phyloP scores from a whole-genome alignment of 371 early-diverging fungal genomes.

The Mucor circinelloides region DNA sequence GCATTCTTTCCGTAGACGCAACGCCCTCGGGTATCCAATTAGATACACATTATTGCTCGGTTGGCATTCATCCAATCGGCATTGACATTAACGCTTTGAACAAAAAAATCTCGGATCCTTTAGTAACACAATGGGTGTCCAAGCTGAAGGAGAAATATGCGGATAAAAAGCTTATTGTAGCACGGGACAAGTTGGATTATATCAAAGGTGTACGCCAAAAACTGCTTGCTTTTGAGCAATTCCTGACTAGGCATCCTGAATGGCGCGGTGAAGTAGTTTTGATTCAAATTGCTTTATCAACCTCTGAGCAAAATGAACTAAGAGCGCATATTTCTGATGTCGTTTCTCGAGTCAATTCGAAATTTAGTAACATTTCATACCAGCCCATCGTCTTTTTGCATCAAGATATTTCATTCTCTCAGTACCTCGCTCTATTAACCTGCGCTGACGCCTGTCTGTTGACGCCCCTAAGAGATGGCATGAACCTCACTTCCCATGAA shows the following conservation, averaged over 20 bases:
- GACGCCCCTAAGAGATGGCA: constrained; percentile 94
- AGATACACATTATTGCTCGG: constrained; percentile 75
- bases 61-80: constrained; percentile 96
- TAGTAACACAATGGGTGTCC: constrained; percentile 73
- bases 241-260: constrained; percentile 87
- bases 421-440: constrained; percentile 90
- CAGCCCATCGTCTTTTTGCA: constrained; percentile 93
- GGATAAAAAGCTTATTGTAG: constrained; percentile 85
- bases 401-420: constrained; percentile 82
- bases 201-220: constrained; percentile 99
- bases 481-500: constrained; percentile 97
- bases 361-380: constrained; percentile 90
- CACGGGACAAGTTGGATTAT: constrained; percentile 97
- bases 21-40: constrained; percentile 83
- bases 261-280: constrained; percentile 84
- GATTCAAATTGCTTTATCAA: constrained; percentile 71
- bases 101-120: constrained; percentile 63
- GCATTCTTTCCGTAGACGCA: constrained; percentile 82
- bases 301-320: constrained; percentile 71
- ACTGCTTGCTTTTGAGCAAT: constrained; percentile 91
- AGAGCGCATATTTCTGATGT: constrained; percentile 86
- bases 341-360: constrained; percentile 90
- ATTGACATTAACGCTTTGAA: constrained; percentile 66
- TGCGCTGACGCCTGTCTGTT: constrained; percentile 92
- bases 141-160: constrained; percentile 79